Conservation (phyloP, 768 basidiomycete species). For the Sporobolomyces pararoseus region DNA sequence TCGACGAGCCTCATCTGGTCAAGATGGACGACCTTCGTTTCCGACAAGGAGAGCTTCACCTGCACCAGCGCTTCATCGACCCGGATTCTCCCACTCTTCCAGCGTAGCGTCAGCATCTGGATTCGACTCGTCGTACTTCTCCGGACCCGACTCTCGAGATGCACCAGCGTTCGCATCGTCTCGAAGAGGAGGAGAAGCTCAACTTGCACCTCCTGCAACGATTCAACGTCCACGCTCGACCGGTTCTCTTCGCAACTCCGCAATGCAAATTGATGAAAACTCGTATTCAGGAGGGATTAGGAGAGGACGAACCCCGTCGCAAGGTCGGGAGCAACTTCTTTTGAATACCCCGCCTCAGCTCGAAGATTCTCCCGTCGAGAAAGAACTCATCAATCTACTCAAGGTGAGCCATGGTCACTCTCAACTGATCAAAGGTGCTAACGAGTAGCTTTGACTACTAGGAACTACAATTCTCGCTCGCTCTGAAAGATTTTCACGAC, state of each 20-base stretch:
- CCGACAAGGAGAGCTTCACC: slow-evolving; percentile 1
- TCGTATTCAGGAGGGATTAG: not conserved
- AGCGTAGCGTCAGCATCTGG: slow-evolving; percentile 1
- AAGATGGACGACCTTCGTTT: not conserved
- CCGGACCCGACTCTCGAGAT: not conserved
- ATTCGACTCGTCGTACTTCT: slow-evolving; percentile 15
- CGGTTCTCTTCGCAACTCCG: not conserved
- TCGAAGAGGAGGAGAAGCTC: not conserved
- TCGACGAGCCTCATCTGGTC: not conserved
- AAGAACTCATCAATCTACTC: slow-evolving; percentile 32
- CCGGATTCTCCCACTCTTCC: no score
- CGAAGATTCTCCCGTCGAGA: slow-evolving; percentile 33
- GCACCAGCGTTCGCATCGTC: not conserved
- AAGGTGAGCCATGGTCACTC: slow-evolving; percentile 6
- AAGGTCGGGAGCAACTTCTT: not conserved
- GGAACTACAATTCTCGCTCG: slow-evolving; percentile 29
- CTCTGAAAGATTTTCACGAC: slow-evolving; percentile 39
- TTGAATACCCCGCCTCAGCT: not conserved
- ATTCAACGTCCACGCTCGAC: slow-evolving; percentile 13
- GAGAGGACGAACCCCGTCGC: not conserved
- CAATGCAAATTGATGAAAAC: slow-evolving; percentile 21
- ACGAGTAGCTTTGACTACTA: no score
- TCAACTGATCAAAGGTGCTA: no score
- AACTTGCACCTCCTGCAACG: not conserved
- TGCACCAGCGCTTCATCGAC: not conserved